Conservation (phyloP, 2,329 filamentous ascomycete species). For the Talaromyces sp. region DNA sequence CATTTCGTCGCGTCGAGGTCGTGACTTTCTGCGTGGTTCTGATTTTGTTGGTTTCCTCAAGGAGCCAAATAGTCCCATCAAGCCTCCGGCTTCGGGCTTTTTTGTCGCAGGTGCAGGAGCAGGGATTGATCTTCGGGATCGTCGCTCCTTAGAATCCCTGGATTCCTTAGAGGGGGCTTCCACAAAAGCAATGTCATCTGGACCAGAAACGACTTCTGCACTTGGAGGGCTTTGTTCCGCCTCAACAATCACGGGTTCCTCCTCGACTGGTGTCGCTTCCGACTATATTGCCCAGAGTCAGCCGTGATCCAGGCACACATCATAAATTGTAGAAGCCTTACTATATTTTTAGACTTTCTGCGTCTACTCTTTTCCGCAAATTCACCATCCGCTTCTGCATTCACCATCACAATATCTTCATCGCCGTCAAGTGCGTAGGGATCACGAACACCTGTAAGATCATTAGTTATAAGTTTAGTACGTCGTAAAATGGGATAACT, state of each 20-base stretch:
- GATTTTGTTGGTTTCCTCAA: slow-evolving; percentile 32
- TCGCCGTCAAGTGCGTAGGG: slow-evolving; percentile 61
- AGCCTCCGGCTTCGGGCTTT: slow-evolving; percentile 53
- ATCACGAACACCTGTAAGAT: slow-evolving; percentile 40
- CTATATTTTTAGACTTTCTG: slow-evolving; percentile 14
- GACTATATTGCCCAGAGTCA: slow-evolving; percentile 12
- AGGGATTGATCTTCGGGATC: slow-evolving; percentile 60
- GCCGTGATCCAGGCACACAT: neutral
- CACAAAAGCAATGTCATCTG: slow-evolving; percentile 52
- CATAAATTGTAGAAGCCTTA: neutral
- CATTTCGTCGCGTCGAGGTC: slow-evolving; percentile 36
- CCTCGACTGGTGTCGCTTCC: slow-evolving; percentile 22
- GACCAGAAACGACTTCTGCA: slow-evolving; percentile 44
- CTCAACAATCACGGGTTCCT: slow-evolving; percentile 57
- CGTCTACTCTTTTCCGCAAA: slow-evolving; percentile 25
- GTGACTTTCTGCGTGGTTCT: slow-evolving; percentile 35
- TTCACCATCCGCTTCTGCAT: slow-evolving; percentile 44
- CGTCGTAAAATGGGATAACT: slow-evolving; percentile 8
- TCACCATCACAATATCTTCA: slow-evolving; percentile 60
- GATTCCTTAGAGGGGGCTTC: slow-evolving; percentile 39
- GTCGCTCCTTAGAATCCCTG: slow-evolving; percentile 38
- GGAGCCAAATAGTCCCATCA: slow-evolving; percentile 62
- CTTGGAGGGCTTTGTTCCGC: slow-evolving; percentile 45
- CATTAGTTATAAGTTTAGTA: slow-evolving; percentile 5
- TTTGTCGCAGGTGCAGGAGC: slow-evolving; percentile 45